Evolutionary conservation across 495 filamentous ascomycete genomes (phyloP).

Genomic region (Aspergillus avenaceus): DNA sequence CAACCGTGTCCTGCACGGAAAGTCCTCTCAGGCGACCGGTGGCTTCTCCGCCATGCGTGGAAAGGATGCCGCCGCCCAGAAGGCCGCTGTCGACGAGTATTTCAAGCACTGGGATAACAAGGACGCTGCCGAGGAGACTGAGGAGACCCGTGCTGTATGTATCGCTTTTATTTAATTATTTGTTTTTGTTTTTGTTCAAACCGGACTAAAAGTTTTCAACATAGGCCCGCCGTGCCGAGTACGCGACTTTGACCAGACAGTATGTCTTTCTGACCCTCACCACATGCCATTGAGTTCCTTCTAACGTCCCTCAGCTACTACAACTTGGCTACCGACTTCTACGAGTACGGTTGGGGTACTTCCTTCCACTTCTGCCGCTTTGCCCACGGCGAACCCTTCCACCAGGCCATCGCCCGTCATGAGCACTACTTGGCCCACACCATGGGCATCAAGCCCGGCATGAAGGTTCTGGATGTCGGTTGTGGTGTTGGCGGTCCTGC

Average conservation of each 20-base stretch:
- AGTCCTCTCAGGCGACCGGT: conserved; percentile 63
- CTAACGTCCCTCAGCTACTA: conserved; percentile 69
- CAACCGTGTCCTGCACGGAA: conserved; percentile 88
- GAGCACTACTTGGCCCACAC: conserved; percentile 95
- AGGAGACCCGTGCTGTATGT: conserved; percentile 69
- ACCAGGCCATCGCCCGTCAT: conserved; percentile 92
- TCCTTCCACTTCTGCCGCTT: conserved; percentile 99
- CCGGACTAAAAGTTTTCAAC: conserved; percentile 2
- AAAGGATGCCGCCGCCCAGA: conserved; percentile 79
- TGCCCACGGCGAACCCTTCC: conserved; percentile 80
- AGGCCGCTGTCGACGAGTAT: conserved; percentile 92
- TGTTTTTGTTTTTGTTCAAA: background rate
- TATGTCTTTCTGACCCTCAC: conserved; percentile 40
- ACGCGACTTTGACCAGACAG: conserved; percentile 93
- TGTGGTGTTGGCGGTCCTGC: conserved; percentile 98
- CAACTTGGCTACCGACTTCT: conserved; percentile 95
- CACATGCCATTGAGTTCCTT: conserved; percentile 12
- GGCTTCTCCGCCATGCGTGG: conserved; percentile 79
- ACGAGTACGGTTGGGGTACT: conserved; percentile 95
- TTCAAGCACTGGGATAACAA: conserved; percentile 99
- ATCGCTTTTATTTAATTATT: background rate
- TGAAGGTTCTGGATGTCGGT: conserved; percentile 93
- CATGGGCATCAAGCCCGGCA: conserved; percentile 79
- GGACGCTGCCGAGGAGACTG: conserved; percentile 71
- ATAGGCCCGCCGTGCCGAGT: conserved; percentile 79